Evolutionary conservation across 139 green algal genomes (phyloP), one percentile per base, ranked within the genome.

Genomic region (Chlamydomonas sphaeroides): DNA sequence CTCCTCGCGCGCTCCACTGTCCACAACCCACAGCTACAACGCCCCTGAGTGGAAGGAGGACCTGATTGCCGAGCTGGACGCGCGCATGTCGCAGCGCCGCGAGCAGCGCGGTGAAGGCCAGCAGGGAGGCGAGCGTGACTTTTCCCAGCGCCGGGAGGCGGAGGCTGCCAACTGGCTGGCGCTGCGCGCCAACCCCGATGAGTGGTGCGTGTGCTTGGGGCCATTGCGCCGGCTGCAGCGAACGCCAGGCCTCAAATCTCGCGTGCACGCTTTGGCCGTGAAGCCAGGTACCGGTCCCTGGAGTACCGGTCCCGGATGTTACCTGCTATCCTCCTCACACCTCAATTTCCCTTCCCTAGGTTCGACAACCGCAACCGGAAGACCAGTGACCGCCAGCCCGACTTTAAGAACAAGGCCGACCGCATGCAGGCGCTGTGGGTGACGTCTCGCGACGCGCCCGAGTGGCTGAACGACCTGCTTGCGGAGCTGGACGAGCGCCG

Each of bases 351-450:
- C n/a, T n/a, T n/a, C n/a, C 18, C 20, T 41, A 80, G 74, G 74
- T 90, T 62, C 38, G 89, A 93, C 85, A 93, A 93, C 87, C 85
- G 89, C 26, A n/a, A 25, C 23, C 70, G 26, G 63, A 93, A 93
- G 87, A 77, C 20, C 38, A 89, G 89, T 65, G 69, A 79, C 53
- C 85, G 79, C 33, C 65, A 48, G 18, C 89, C 89, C 3, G 89
- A 93, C 76, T 93, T 89, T 65, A 88, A 87, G 79, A 70, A 81
- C 67, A 90, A 88, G 65, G 87, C 57, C 11, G 74, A 80, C 41
- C 76, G 45, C 45, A 48, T 61, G 2, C 53, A 51, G 4, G 83
- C 57, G 35, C 65, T 90, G 25, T 90, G 82, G 82, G 21, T 90
- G 2, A 68, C n/a, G 45, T 53, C 45, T 53, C 45, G 14, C 45